A percentile compares a stretch with the other conserved stretches of the same genome.
These are phyloP conservation scores for Colletotrichum salicis DNA, from an alignment of 2,329 filamentous ascomycete genomes.

Conservation along the genomic window DNA sequence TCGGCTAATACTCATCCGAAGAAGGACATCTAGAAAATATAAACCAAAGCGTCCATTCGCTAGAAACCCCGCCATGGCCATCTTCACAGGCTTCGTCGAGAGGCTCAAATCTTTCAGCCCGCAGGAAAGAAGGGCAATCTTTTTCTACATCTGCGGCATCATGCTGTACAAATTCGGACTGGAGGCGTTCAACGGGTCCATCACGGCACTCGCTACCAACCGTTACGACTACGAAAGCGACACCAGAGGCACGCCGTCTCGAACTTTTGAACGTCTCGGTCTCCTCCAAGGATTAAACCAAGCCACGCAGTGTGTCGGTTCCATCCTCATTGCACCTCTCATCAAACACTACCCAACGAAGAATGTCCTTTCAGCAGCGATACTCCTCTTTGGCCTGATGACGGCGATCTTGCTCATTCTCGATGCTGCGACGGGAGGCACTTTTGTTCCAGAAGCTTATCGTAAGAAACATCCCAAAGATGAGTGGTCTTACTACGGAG, in stretches of 20 bases:
- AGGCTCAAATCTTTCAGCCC: constrained; percentile 39
- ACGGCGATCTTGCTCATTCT: constrained; percentile 59
- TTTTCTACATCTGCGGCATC: constrained; percentile 59
- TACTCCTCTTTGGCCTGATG: constrained; percentile 57
- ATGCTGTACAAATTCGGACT: constrained; percentile 64
- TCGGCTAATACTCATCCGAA: too few relatives aligned
- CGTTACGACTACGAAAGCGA: constrained; percentile 51
- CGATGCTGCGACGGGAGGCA: constrained; percentile 59
- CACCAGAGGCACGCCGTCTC: constrained; percentile 3
- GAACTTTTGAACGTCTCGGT: constrained; percentile 58
- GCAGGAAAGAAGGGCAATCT: constrained; percentile 56
- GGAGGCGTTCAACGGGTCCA: constrained; percentile 61
- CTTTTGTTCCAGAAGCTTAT: constrained; percentile 46
- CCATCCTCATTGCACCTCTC: constrained; percentile 60
- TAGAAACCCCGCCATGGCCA: neutral
- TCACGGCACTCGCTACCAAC: constrained; percentile 60
- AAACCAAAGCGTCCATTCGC: neutral
- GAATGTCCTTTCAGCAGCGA: constrained; percentile 54
- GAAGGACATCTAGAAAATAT: too few relatives aligned
- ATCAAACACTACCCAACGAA: constrained; percentile 60
- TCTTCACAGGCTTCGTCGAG: neutral
- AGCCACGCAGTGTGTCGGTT: constrained; percentile 61
- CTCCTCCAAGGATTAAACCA: constrained; percentile 60
- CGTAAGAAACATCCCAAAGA: constrained; percentile 44
- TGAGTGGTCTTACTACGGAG: constrained; percentile 57